These are phyloP conservation scores for Rhizopus stolonifer DNA, from an alignment of 371 early-diverging fungal genomes.

Conservation along the genomic window DNA sequence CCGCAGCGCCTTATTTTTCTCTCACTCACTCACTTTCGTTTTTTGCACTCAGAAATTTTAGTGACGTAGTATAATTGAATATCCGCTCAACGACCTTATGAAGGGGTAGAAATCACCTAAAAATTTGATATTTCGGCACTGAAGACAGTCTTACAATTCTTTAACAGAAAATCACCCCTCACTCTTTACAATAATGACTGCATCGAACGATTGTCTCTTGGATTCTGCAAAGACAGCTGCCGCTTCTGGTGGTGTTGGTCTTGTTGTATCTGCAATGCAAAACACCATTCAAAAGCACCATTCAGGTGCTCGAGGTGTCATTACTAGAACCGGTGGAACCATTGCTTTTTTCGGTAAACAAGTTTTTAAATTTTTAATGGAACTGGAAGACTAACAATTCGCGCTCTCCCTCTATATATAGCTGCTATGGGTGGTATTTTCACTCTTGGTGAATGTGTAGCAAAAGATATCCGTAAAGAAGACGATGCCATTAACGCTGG, in stretches of 20 bases:
- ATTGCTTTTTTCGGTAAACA: constrained; percentile 68
- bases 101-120: no score
- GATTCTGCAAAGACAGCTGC: constrained; percentile 56
- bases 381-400: neutral
- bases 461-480: constrained; percentile 60
- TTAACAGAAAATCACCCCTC: neutral
- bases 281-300: constrained; percentile 67
- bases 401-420: constrained; percentile 20
- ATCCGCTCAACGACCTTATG: no score
- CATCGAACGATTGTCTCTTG: constrained; percentile 53
- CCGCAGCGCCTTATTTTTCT: neutral
- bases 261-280: constrained; percentile 72
- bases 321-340: constrained; percentile 70
- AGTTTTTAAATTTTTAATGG: neutral
- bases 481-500: constrained; percentile 72
- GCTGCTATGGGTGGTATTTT: constrained; percentile 83
- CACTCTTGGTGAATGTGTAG: constrained; percentile 66
- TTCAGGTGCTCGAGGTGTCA: constrained; percentile 65
- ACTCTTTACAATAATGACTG: constrained; percentile 31
- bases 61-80: no score
- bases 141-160: neutral
- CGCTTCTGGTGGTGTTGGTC: constrained; percentile 66
- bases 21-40: neutral
- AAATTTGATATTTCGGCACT: neutral
- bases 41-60: no score